phyloP scores from a whole-genome alignment of 1,284 basidiomycete genomes.

The Hemileia vastatrix region DNA sequence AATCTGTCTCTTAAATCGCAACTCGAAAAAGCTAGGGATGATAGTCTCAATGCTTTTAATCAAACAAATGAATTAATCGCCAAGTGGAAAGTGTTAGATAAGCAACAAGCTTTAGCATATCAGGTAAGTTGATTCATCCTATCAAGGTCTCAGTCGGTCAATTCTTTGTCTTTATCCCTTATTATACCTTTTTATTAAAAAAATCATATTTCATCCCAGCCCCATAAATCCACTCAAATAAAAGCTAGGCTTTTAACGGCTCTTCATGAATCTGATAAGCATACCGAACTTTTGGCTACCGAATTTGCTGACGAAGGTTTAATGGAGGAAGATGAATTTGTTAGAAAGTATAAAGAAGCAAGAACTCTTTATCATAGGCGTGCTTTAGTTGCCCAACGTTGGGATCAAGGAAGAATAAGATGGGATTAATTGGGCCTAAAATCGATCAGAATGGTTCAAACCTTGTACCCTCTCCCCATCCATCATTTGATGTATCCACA shows the following conservation, averaged over 20 bases:
- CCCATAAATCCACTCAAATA: not conserved
- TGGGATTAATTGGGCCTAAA: too few relatives aligned
- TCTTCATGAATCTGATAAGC: conserved; percentile 20
- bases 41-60: conserved; percentile 10
- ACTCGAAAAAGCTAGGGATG: conserved; percentile 12
- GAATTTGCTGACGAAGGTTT: conserved; percentile 15
- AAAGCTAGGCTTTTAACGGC: conserved; percentile 16
- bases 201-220: not conserved
- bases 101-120: conserved; percentile 17
- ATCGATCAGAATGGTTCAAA: too few relatives aligned
- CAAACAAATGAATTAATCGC: conserved; percentile 11
- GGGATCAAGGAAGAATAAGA: conserved; percentile 12
- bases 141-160: not conserved
- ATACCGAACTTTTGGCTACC: conserved; percentile 12
- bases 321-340: conserved; percentile 21
- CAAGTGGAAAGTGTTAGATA: conserved; percentile 2
- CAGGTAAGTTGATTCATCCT: conserved; percentile 6
- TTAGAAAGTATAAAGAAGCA: conserved; percentile 19
- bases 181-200: not conserved
- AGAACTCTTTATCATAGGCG: conserved; percentile 14
- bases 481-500: too few relatives aligned
- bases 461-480: too few relatives aligned
- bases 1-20: conserved; percentile 15
- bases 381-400: conserved; percentile 13
- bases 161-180: not conserved